Conservation (phyloP, 108 stramenopile genomes). For the Nannochloropsis salina region DNA sequence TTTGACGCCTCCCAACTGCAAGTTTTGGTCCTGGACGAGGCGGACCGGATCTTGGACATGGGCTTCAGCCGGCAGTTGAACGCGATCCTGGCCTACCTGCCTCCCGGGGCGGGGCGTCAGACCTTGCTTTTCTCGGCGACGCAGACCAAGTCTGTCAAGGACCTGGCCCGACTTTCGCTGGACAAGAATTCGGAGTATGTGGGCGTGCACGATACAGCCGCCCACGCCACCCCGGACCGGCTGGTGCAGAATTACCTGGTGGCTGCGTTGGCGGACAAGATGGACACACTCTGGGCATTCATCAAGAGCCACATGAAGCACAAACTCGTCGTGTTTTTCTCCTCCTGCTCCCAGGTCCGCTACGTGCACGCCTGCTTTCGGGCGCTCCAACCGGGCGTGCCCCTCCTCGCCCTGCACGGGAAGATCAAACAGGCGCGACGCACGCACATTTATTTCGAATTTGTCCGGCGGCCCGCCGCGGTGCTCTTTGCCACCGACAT, state of each 20-base stretch:
- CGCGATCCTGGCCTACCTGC: slow-evolving; percentile 80
- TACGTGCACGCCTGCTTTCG: slow-evolving; percentile 84
- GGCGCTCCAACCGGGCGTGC: slow-evolving; percentile 85
- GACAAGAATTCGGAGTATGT: slow-evolving; percentile 51
- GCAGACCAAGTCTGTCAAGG: slow-evolving; percentile 66
- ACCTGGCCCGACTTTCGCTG: slow-evolving; percentile 50
- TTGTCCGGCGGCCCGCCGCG: slow-evolving; percentile 66
- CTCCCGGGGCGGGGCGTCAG: slow-evolving; percentile 63
- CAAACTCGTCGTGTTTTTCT: slow-evolving; percentile 94
- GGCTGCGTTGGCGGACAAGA: slow-evolving; percentile 78
- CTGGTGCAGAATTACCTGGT: slow-evolving; percentile 80
- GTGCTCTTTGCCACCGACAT: slow-evolving; percentile 95
- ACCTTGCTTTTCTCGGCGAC: slow-evolving; percentile 98
- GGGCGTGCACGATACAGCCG: slow-evolving; percentile 52
- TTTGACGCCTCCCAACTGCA: slow-evolving; percentile 76
- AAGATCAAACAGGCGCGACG: slow-evolving; percentile 87
- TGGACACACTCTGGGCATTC: slow-evolving; percentile 91
- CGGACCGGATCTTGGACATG: slow-evolving; percentile 93
- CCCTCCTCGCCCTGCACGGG: slow-evolving; percentile 96
- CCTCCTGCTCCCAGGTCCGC: slow-evolving; percentile 89
- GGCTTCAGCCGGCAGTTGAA: slow-evolving; percentile 93
- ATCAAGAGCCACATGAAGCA: slow-evolving; percentile 84
- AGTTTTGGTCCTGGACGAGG: slow-evolving; percentile 94
- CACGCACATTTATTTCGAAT: slow-evolving; percentile 91
- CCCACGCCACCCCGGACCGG: slow-evolving; percentile 66